These are phyloP conservation scores for Effrenium voratum DNA, from an alignment of 73 alveolate species.

Conservation along the genomic window DNA sequence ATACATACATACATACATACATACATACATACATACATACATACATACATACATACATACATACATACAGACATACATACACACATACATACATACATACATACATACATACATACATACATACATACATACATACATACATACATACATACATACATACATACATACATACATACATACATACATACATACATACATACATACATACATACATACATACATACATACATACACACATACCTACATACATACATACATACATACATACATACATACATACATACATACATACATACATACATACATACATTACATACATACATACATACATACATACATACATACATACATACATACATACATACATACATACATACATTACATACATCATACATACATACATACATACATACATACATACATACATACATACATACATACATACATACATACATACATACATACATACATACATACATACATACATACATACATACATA, in stretches of 20 bases:
- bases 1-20: not conserved
- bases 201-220: no score
- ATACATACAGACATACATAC: no score
- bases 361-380: not conserved
- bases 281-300: not conserved
- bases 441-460: not conserved
- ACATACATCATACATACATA: no score
- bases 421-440: not conserved
- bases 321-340: not conserved
- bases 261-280: conserved; percentile 10
- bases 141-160: no score
- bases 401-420: no score
- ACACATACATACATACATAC: not conserved
- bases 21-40: not conserved
- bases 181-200: no score
- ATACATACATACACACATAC: not conserved
- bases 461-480: not conserved
- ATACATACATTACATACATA: not conserved
- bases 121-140: no score
- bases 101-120: not conserved
- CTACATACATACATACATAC: not conserved
- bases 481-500: not conserved
- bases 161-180: not conserved
- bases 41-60: not conserved
- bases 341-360: not conserved